Percentiles rank a stretch among this genome's conserved stretches.
phyloP scores from a whole-genome alignment of 1,284 basidiomycete genomes.

The Sporisorium graminicola region DNA sequence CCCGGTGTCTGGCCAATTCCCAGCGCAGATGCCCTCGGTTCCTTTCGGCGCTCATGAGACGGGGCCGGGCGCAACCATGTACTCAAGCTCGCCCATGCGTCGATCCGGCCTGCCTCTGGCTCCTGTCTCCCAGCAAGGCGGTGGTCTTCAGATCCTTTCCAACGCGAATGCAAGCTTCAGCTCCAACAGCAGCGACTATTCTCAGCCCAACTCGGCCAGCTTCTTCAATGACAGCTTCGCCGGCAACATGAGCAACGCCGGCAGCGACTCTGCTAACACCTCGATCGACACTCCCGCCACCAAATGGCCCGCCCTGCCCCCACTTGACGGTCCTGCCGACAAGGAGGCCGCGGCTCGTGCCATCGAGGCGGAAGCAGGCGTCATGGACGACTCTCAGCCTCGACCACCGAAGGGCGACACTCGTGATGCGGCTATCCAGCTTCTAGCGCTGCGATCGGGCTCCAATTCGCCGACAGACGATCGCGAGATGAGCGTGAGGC shows the following conservation, averaged over 20 bases:
- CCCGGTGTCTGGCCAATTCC: slow-evolving; percentile 15
- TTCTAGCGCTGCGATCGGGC: slow-evolving; percentile 45
- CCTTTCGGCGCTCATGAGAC: slow-evolving; percentile 24
- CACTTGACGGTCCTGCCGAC: slow-evolving; percentile 18
- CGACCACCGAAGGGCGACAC: slow-evolving; percentile 42
- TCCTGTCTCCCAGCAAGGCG: slow-evolving; percentile 17
- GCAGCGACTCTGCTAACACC: slow-evolving; percentile 45
- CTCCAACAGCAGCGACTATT: slow-evolving; percentile 45
- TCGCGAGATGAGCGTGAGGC: slow-evolving; percentile 29
- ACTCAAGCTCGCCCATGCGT: slow-evolving; percentile 41
- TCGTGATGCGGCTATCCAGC: slow-evolving; percentile 48
- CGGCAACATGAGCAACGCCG: slow-evolving; percentile 39
- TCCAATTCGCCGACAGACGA: slow-evolving; percentile 51
- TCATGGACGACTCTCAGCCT: slow-evolving; percentile 3
- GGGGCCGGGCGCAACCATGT: slow-evolving; percentile 9
- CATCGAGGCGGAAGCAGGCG: slow-evolving; percentile 5
- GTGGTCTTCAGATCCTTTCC: slow-evolving; percentile 11
- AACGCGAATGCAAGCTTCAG: slow-evolving; percentile 45
- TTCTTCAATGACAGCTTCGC: slow-evolving; percentile 52
- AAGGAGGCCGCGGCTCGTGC: slow-evolving; percentile 13
- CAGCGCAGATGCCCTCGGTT: slow-evolving; percentile 12
- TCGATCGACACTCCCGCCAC: slow-evolving; percentile 48
- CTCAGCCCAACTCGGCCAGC: slow-evolving; percentile 45
- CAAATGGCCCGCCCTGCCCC: slow-evolving; percentile 31
- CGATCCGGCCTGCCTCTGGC: slow-evolving; percentile 26